Evolutionary conservation across 352 stramenopile species (phyloP), one percentile per base, ranked within the genome.

Genomic region (Phytophthora multivora): DNA sequence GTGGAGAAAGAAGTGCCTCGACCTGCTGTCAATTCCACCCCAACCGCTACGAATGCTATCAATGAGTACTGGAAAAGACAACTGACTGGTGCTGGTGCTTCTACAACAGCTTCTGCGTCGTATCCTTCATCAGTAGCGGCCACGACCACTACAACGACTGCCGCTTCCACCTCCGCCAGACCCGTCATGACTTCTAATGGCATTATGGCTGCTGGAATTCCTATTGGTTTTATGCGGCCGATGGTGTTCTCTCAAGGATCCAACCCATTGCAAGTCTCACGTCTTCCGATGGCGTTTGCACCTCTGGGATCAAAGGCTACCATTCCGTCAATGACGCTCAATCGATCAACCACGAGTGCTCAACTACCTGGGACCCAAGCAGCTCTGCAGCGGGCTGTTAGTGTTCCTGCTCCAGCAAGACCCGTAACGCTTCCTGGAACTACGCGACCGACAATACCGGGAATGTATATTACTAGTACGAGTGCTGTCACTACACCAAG

Each of bases 211-310:
- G 51, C 35, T n/a, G 52, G 51, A 5, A 51, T 74, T 59, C 66
- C 67, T 6, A 69, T 72, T 49, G 58, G 57, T 0, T 69, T 75
- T 33, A 75, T 75, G 57, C 63, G 63, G 48, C 43, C 67, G 28
- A 43, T 66, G 10, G 30, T 57, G 10, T 63, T 75, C 15, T 42
- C 51, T 2, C 66, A 61, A 55, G 66, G 46, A 4, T 40, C 55
- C 2, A 63, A 66, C n/a, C 45, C 60, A 16, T 38, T 71, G 36
- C 59, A 62, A 13, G 49, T 67, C 10, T 61, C 66, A 6, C 56
- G 69, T 23, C 18, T 75, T 6, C 58, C 67, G 13, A 57, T 72
- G 53, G 56, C 57, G 35, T 72, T 75, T 60, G 53, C 63, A 13
- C 66, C 63, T 16, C 15, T 75, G n/a, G 47, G 56, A 46, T 51